Conservation (phyloP, 257 asterid genomes). For the Nicotiana tomentosiformis region DNA sequence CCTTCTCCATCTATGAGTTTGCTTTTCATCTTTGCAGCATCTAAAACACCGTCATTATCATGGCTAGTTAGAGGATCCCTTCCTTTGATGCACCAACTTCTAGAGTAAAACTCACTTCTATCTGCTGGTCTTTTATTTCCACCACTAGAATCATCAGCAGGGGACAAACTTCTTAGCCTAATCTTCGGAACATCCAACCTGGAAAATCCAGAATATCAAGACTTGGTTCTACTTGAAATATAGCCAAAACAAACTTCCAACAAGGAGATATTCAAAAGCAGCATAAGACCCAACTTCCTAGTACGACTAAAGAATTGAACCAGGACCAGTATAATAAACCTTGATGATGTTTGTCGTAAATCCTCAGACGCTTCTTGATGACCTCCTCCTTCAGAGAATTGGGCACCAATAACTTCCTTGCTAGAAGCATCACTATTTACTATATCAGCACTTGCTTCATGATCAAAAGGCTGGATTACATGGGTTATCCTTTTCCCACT, state of each 20-base stretch:
- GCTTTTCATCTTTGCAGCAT: slow-evolving; percentile 28
- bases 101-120: slow-evolving; percentile 58
- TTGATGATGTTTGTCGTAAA: slow-evolving; percentile 32
- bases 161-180: slow-evolving; percentile 46
- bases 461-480: slow-evolving; percentile 22
- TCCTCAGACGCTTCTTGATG: slow-evolving; percentile 16
- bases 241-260: slow-evolving; percentile 9
- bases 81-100: slow-evolving; percentile 90
- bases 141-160: slow-evolving; percentile 32
- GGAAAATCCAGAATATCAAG: slow-evolving; percentile 38
- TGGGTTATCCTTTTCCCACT: slow-evolving; percentile 19
- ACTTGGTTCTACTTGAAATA: slow-evolving; percentile 19
- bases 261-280: neutral
- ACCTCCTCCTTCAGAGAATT: slow-evolving; percentile 17
- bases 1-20: slow-evolving; percentile 38
- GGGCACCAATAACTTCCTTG: slow-evolving; percentile 23
- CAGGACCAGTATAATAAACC: slow-evolving; percentile 35
- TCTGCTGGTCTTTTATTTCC: slow-evolving; percentile 47
- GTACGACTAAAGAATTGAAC: neutral
- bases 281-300: neutral
- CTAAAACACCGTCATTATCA: slow-evolving; percentile 28
- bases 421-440: slow-evolving; percentile 18
- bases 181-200: slow-evolving; percentile 46
- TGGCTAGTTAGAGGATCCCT: slow-evolving; percentile 20
- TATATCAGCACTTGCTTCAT: slow-evolving; percentile 24